Base-by-base conservation (phyloP, 345 rosid species). In the Corchorus capsularis region DNA sequence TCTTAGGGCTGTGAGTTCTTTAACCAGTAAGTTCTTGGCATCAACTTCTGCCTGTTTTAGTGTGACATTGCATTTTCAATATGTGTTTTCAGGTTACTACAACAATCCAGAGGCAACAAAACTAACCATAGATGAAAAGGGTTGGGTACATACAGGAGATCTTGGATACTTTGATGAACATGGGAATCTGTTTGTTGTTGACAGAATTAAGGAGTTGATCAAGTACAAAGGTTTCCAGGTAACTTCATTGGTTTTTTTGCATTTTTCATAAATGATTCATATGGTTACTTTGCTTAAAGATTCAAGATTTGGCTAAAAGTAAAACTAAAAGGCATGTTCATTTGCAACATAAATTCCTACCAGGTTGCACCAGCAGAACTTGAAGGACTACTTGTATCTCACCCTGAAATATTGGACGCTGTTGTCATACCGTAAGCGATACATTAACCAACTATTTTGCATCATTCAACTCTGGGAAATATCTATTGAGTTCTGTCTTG, bases 351-450 rank as follows among this genome's bases (percentile, higher is more conserved):
- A 76, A 54, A 63, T 66, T 32, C 12, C 50, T 54, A 35, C 49
- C 37, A 96, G 99, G 91, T 96, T 79, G 99, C 99, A 62, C 99
- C 98, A 52, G 99, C 98, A 56, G 99, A 96, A 82, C 89, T 96
- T 63, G 99, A 96, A 88, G 98, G 92, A 59, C 84, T 96, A 19
- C 96, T 96, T 74, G 89, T 96, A 79, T 87, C 99, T 55, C 99
- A 94, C 79, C 89, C 95, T 2, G 89, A 90, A 73, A 89, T 96
- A 68, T 64, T 86, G 64, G 99, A 96, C 77, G 94, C 97, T 75
- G 98, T 84, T 22, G 97, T 94, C 65, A 92, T 92, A 75, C 98
- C 98, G 98, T 94, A 84, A 89, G 98, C 86, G 71, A 39, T 75
- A 37, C 11, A 35, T 37, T 17, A 0, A 39, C 43, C 2, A 3